These are phyloP conservation scores for Ophiostoma sp. DNA, from an alignment of 2,329 filamentous ascomycete genomes.

Conservation along the genomic window DNA sequence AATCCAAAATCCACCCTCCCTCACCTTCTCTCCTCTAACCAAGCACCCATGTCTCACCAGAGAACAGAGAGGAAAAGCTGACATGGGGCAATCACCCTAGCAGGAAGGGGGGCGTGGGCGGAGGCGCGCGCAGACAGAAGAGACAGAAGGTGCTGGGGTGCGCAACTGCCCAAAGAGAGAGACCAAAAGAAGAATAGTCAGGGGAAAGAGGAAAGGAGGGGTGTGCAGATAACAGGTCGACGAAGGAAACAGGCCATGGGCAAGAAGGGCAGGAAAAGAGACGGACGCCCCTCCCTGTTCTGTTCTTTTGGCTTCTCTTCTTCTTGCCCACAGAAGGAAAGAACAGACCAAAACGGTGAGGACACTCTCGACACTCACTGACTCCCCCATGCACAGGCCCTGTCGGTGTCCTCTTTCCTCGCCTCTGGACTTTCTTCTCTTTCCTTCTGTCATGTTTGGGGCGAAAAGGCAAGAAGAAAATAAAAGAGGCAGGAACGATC, in stretches of 20 bases:
- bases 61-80: conserved; percentile 8
- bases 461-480: conserved; percentile 41
- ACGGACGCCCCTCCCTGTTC: conserved; percentile 18
- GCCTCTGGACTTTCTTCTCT: conserved; percentile 9
- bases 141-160: background rate
- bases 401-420: conserved; percentile 33
- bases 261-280: background rate
- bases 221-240: conserved; percentile 21
- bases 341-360: background rate
- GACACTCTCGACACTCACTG: background rate
- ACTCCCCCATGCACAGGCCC: background rate
- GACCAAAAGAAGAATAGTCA: conserved; percentile 22
- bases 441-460: conserved; percentile 26
- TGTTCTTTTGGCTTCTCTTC: background rate
- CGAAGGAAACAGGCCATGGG: background rate
- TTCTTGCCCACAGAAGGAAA: background rate
- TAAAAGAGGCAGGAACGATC: conserved; percentile 31
- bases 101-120: conserved; percentile 2
- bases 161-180: background rate
- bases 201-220: conserved; percentile 9
- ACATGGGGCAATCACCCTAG: background rate
- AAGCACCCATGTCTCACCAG: conserved; percentile 20
- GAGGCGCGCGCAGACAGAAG: background rate
- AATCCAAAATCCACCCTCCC: conserved; percentile 23
- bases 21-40: conserved; percentile 18